Base-by-base conservation (phyloP, 345 rosid species). In the Linum tenue region DNA sequence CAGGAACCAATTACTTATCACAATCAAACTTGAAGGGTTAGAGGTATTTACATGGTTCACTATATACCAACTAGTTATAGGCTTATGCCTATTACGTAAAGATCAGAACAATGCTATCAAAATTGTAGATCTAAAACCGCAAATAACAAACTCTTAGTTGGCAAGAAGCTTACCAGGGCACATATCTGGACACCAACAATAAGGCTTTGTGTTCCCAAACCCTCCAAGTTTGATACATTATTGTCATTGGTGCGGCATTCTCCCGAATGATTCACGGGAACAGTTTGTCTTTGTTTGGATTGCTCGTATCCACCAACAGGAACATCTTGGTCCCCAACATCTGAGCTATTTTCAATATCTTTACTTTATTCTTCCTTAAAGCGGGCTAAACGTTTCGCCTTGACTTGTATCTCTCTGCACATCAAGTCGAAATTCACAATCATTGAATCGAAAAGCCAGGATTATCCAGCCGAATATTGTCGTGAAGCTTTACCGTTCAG, bases 161-260 rank as follows among this genome's bases (percentile, higher is more conserved):
- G 22, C 4, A 48, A 9, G 76, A 71, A 57, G 65, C 77, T 68
- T 90, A 87, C 97, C 97, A 61, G 97, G 97, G 72, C 97, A 90
- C 97, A 90, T 90, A 75, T 90, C 95, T 63, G 83, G 95, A 80
- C 69, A 36, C 97, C 97, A 64, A 79, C 70, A 66, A 90, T 90
- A 73, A 81, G 65, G 71, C 70, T 74, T 58, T 88, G 72, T 61
- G 82, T 69, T 73, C 77, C 90, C 55, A 63, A 62, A 76, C 78
- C 79, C 62, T 82, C 95, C 74, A 67, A 62, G 69, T 86, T 86
- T 74, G 80, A 58, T 64, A 73, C 37, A 66, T 55, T 64, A 71
- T 79, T 77, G 63, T 68, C 79, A 67, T 75, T 72, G 37, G 67
- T 72, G 62, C 69, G 41, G 73, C 78, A 85, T 51, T 73, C 90